Base-by-base conservation (phyloP, 768 basidiomycete genomes). In the Cubamyces lactineus region DNA sequence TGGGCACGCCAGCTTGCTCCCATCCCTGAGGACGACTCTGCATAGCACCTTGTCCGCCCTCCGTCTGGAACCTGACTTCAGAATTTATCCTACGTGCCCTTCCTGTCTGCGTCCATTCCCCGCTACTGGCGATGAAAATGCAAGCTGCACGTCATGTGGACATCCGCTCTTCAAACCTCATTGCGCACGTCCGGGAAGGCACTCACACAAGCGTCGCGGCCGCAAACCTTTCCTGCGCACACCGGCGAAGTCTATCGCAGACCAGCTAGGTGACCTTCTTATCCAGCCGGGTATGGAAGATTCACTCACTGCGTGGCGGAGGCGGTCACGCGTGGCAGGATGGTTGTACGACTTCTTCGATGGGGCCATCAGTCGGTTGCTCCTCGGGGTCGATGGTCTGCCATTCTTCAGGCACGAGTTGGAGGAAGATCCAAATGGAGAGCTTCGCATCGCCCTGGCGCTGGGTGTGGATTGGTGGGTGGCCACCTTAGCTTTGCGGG, bases 401-500 rank as follows among this genome's bases (percentile, higher is more conserved):
- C 56, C 57, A 0, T 78, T 78, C 60, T 78, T 77, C 51, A 62
- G 47, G 2, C 54, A 57, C n/a, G 57, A 56, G 1, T 61, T 59
- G 34, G 61, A 11, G 42, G 62, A 16, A 54, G 64, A 7, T 9
- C 50, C 59, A 0, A 59, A 62, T 17, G 71, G 70, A 0, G 73
- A 76, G 53, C 66, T 76, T 0, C 63, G 69, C 0, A 67, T 76
- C 50, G 75, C 72, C 0, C 40, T 76, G 0, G 69, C 71, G 0
- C 57, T 71, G 15, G 73, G 75, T 0, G 53, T 74, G 13, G 75
- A 77, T 41, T 78, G 75, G 74, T 77, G 54, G 30, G 72, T 9
- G 9, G 5, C 28, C 4, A 7, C 7, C 7, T 28, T 7, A 28
- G n/a, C n/a, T n/a, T n/a, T n/a, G n/a, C n/a, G n/a, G n/a, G n/a